Conservation (phyloP, 2,329 filamentous ascomycete species). For the Aspergillus amoenus region DNA sequence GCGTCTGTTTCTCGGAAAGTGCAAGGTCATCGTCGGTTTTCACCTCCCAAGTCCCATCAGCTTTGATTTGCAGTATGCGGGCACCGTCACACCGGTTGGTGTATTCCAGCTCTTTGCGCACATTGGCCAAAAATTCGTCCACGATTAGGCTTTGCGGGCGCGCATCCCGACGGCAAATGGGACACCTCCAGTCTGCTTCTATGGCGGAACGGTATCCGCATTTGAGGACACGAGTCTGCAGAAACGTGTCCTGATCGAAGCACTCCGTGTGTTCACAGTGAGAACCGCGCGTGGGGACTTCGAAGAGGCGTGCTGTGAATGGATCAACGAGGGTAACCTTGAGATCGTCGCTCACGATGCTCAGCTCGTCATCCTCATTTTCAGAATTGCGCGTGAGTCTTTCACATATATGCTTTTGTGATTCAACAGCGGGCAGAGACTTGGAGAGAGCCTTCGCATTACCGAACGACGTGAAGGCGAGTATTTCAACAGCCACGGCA, state of each 20-base stretch:
- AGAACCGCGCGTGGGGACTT: slow-evolving; percentile 68
- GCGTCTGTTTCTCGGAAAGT: background rate
- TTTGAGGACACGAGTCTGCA: slow-evolving; percentile 59
- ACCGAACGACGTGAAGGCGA: slow-evolving; percentile 54
- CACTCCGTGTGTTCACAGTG: slow-evolving; percentile 78
- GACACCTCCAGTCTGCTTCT: slow-evolving; percentile 73
- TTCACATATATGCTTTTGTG: slow-evolving; percentile 57
- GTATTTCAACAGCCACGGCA: slow-evolving; percentile 67
- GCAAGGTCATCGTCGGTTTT: slow-evolving; percentile 39
- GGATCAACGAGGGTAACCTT: slow-evolving; percentile 66
- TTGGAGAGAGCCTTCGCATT: slow-evolving; percentile 40
- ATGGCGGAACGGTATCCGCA: slow-evolving; percentile 42
- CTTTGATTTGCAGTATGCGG: slow-evolving; percentile 62
- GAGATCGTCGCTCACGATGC: slow-evolving; percentile 58
- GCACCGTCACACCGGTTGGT: slow-evolving; percentile 51
- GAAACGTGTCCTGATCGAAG: slow-evolving; percentile 83
- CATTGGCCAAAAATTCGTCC: slow-evolving; percentile 69
- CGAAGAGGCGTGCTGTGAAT: slow-evolving; percentile 64
- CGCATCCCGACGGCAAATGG: slow-evolving; percentile 75
- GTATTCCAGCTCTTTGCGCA: slow-evolving; percentile 57
- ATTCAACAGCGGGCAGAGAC: slow-evolving; percentile 48
- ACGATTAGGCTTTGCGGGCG: slow-evolving; percentile 69
- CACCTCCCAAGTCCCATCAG: slow-evolving; percentile 65
- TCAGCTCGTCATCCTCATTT: slow-evolving; percentile 59
- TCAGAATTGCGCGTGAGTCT: slow-evolving; percentile 42